Evolutionary conservation across 768 basidiomycete genomes (phyloP), one percentile per base, ranked within the genome.

Genomic region (Nidularia sp.): DNA sequence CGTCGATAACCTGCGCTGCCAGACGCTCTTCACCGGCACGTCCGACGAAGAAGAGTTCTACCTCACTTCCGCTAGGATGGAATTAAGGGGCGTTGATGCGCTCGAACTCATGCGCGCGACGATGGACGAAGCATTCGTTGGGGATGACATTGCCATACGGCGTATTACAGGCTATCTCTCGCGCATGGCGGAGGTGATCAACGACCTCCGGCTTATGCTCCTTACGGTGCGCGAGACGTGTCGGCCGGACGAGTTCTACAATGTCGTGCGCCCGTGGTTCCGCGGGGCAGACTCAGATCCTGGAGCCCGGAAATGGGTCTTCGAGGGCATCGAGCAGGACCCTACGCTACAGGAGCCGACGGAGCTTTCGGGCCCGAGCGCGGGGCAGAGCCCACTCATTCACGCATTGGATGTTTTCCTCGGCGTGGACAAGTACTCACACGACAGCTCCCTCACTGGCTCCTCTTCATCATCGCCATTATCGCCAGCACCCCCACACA

Each of bases 71-170:
- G 84, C 91, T 1, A 81, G 89, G 1, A 90, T 94, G 60, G 95
- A 98, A 65, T 77, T 96, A 13, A 79, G 81, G 25, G 94, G 93
- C 9, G 91, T 89, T 1, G 81, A 86, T 48, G 90, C 88, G 0
- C 82, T 98, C n/a, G 77, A 84, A 36, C 73, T 94, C 49, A 95
- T 97, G 90, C 82, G 88, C 2, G 70, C 77, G 2, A 88, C 83
- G 1, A 85, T 95, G 78, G 92, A 96, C 71, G 94, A 96, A 66
- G 76, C 85, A 31, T 95, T 93, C 75, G 81, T 95, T 39, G 79
- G 80, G 25, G 85, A 90, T 60, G 75, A 76, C 50, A 78, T 82
- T 5, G 84, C 86, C 44, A 66, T 83, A 46, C 77, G 75, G 9
- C 84, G 90, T 8, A 81, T 82, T 47, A 80, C 83, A 5, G 61